Conservation (phyloP, 768 basidiomycete genomes). For the Lactarius hengduanensis region DNA sequence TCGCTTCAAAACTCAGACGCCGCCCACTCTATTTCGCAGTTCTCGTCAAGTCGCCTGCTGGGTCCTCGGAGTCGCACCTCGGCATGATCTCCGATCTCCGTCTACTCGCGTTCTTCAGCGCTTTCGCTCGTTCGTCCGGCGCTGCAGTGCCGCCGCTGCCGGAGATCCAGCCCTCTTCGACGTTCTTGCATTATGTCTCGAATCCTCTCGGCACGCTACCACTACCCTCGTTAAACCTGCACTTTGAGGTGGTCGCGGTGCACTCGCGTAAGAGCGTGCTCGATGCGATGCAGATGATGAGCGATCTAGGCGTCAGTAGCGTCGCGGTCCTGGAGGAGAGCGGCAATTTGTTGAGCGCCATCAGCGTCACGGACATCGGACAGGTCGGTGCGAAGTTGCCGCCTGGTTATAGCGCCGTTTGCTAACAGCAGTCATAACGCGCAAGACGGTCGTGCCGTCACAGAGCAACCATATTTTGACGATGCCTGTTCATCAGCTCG, state of each 20-base stretch:
- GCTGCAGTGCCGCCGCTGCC: slow-evolving; percentile 13
- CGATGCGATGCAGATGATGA: slow-evolving; percentile 84
- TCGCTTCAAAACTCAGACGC: background rate
- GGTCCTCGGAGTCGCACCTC: slow-evolving; percentile 48
- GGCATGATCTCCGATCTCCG: slow-evolving; percentile 76
- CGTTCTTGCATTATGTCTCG: slow-evolving; percentile 45
- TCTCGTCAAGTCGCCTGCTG: slow-evolving; percentile 49
- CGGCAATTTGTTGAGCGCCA: slow-evolving; percentile 65
- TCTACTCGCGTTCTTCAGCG: slow-evolving; percentile 67
- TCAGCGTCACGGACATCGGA: slow-evolving; percentile 82
- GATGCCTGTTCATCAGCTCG: slow-evolving; percentile 65
- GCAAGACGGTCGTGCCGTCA: slow-evolving; percentile 72
- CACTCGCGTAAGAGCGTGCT: slow-evolving; percentile 61
- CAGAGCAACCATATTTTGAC: slow-evolving; percentile 76
- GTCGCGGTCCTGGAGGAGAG: slow-evolving; percentile 70
- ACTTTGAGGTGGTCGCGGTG: slow-evolving; percentile 60
- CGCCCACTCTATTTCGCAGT: slow-evolving; percentile 38
- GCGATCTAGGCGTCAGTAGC: slow-evolving; percentile 81
- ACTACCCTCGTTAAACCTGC: slow-evolving; percentile 65
- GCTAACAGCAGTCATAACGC: background rate
- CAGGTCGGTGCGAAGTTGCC: slow-evolving; percentile 44
- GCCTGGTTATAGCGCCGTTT: background rate
- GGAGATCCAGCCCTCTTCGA: slow-evolving; percentile 9
- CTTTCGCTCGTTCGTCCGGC: slow-evolving; percentile 42
- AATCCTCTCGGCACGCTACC: slow-evolving; percentile 55